Evolutionary conservation across 345 rosid genomes (phyloP).

Genomic region (Eucalyptus regnans): DNA sequence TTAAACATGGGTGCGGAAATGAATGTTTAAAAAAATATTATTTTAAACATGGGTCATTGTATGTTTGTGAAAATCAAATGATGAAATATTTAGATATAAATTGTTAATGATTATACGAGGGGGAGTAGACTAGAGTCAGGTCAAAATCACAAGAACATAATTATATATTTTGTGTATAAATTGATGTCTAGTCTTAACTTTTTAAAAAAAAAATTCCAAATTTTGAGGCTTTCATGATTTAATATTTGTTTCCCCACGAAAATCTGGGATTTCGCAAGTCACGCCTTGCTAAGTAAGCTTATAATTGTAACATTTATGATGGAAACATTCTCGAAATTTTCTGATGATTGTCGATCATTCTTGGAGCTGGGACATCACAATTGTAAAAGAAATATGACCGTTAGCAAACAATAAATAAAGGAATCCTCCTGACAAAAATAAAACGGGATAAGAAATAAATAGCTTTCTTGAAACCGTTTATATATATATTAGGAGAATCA

Average conservation of each 20-base stretch:
- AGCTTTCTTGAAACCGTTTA: not conserved
- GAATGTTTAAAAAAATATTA: accelerated
- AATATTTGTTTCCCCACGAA: not conserved
- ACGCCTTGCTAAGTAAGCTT: not conserved
- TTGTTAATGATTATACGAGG: no score
- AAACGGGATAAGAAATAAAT: not conserved
- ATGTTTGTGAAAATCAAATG: not conserved
- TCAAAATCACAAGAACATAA: not conserved
- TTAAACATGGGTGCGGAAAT: not conserved
- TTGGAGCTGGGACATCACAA: not conserved
- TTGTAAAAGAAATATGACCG: not conserved
- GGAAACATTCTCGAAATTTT: not conserved
- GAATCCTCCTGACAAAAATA: not conserved
- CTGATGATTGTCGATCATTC: accelerated
- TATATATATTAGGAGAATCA: not conserved
- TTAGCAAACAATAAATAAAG: not conserved
- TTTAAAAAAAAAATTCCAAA: not conserved
- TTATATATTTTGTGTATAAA: not conserved
- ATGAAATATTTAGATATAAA: not conserved
- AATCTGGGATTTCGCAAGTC: not conserved
- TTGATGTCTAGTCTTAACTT: not conserved
- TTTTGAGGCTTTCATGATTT: not conserved
- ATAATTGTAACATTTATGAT: not conserved
- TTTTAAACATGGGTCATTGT: not conserved
- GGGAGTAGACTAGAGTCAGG: not conserved